Base-by-base conservation (phyloP, 148 eudicot species). In the Limonium bicolor region DNA sequence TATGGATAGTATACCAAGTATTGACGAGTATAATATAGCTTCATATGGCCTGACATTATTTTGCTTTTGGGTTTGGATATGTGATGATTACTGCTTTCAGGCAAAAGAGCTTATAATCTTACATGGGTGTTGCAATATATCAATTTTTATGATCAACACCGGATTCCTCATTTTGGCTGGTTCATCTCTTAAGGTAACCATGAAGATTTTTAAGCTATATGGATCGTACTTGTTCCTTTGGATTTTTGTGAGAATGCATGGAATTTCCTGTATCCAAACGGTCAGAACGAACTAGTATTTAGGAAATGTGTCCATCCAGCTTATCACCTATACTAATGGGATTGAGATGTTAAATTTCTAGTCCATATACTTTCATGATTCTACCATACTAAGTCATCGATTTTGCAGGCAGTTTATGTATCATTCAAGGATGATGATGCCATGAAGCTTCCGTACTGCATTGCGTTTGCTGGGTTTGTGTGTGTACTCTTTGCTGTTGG, bases 41-140 rank as follows among this genome's bases (percentile, higher is more conserved):
- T 5, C 20, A 31, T 17, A 17, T 3, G 1, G 11, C 22, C 11
- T n/a, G 16, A 24, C 7, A 6, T 43, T 13, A 6, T 24, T 25
- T 18, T 17, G n/a, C 24, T 13, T 29, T 29, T 24, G 9, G 34
- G 12, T 32, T 47, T 14, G 19, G 42, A 46, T 65, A 16, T 22
- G 34, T 19, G 22, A 12, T 10, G 15, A 35, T 12, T 38, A 33
- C 6, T 6, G 42, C 20, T 55, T 61, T 52, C 67, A 86, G 96
- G 94, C 36, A 54, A 50, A 7, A 82, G 46, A 61, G 87, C 94
- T 41, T 86, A 82, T 73, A 31, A 59, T 20, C 66, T 78, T 60
- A 82, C 87, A 35, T 86, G 96, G 96, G 82, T 58, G 15, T 57
- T 82, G 67, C 96, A 86, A 39, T 86, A 86, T 60, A 70, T 71